Evolutionary conservation across 169 alveolate species (phyloP).

Genomic region (Cyclospora cayetanensis): DNA sequence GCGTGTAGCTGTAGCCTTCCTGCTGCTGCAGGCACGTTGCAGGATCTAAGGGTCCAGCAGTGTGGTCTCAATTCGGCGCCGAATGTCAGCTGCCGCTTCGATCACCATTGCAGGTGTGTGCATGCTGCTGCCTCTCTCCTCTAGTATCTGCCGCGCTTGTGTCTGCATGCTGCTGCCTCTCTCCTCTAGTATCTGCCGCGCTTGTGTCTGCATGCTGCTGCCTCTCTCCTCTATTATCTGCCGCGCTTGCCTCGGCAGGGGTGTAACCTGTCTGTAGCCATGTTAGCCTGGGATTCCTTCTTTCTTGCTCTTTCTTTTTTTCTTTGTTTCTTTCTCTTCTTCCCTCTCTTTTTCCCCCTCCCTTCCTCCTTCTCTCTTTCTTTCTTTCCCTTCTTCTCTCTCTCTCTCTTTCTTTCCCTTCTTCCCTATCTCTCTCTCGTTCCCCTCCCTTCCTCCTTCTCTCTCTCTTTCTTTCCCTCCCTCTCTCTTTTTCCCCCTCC

Average conservation of each 20-base stretch:
- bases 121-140: too few relatives aligned
- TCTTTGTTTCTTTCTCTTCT: neutral
- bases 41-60: constrained; percentile 43
- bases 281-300: too few relatives aligned
- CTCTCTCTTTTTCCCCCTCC: neutral
- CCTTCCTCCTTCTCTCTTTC: neutral
- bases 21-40: constrained; percentile 1
- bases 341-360: neutral
- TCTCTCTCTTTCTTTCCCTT: neutral
- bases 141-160: too few relatives aligned
- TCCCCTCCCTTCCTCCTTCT: neutral
- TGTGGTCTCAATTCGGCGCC: constrained; percentile 56
- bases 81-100: constrained; percentile 45
- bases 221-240: too few relatives aligned
- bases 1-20: too few relatives aligned
- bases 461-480: neutral
- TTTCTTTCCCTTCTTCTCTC: neutral
- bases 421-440: neutral
- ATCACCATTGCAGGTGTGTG: constrained; percentile 40
- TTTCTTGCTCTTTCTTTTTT: neutral
- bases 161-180: too few relatives aligned
- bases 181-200: too few relatives aligned
- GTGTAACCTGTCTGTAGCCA: too few relatives aligned
- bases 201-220: too few relatives aligned
- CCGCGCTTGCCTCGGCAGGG: too few relatives aligned